Evolutionary conservation across 1,284 basidiomycete species (phyloP).

Genomic region (Ustilago bromivora): DNA sequence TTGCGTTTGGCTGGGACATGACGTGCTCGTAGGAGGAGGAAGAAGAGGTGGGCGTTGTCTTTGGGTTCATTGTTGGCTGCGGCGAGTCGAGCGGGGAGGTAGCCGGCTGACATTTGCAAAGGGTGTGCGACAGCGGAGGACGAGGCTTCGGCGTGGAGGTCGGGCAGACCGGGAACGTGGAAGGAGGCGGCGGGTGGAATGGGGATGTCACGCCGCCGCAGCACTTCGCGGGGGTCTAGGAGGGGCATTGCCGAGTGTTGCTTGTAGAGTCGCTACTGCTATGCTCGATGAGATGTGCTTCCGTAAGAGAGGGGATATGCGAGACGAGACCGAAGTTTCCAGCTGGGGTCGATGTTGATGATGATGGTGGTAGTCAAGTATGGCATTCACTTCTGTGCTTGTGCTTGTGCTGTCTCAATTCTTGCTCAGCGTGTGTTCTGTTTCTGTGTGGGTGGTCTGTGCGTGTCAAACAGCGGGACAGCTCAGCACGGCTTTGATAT

Average conservation of each 20-base stretch:
- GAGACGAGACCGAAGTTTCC: not conserved
- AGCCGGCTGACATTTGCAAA: conserved; percentile 60
- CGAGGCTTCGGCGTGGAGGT: conserved; percentile 42
- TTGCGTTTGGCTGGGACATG: conserved; percentile 87
- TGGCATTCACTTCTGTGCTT: not conserved
- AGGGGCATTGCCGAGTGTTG: conserved; percentile 26
- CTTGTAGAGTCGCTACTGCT: not conserved
- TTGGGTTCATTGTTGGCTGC: conserved; percentile 27
- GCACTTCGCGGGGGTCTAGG: conserved; percentile 42
- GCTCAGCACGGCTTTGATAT: not conserved
- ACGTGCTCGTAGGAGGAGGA: conserved; percentile 89
- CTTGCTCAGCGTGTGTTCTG: not conserved
- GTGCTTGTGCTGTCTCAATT: not conserved
- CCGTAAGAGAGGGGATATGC: not conserved
- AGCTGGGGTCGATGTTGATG: not conserved
- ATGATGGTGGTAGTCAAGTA: not conserved
- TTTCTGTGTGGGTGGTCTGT: conserved; percentile 1
- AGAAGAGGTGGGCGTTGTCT: conserved; percentile 82
- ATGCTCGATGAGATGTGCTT: not conserved
- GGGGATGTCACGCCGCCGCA: conserved; percentile 41
- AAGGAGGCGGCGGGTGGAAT: conserved; percentile 48
- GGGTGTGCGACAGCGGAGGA: conserved; percentile 37
- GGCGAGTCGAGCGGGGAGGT: conserved; percentile 55
- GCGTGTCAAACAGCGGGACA: not conserved
- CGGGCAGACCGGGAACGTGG: conserved; percentile 48